Percentiles rank a stretch among this genome's conserved stretches.
Conservation (phyloP, 345 rosid species). For the Angophora floribunda region DNA sequence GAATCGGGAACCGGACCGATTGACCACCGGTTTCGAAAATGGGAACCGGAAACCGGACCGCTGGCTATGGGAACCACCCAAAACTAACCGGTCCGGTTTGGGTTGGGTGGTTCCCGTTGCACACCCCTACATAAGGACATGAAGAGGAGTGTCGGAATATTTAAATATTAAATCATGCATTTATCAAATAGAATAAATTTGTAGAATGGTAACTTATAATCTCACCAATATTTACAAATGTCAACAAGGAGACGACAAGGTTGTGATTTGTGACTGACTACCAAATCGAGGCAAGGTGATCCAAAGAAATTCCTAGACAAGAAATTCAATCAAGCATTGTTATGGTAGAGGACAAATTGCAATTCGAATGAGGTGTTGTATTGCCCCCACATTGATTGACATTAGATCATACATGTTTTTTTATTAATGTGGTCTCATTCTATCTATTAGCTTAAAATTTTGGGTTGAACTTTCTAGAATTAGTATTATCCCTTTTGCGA, state of each 20-base stretch:
- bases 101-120: too few species aligned
- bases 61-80: too few species aligned
- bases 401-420: neutral
- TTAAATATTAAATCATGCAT: neutral
- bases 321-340: neutral
- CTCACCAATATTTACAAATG: neutral
- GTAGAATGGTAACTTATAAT: neutral
- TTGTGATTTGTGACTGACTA: neutral
- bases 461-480: neutral
- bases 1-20: too few species aligned
- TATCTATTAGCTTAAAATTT: fast-evolving
- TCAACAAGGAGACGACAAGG: neutral
- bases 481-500: too few species aligned
- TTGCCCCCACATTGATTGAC: neutral
- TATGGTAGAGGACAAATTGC: fast-evolving
- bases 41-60: too few species aligned
- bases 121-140: neutral
- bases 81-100: too few species aligned
- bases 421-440: too few species aligned
- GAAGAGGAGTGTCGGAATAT: neutral
- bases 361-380: neutral
- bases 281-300: neutral
- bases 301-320: neutral
- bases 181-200: neutral
- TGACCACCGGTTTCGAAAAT: too few species aligned